Evolutionary conservation across 768 basidiomycete species (phyloP).

Genomic region (Neoboletus subvelutipes): DNA sequence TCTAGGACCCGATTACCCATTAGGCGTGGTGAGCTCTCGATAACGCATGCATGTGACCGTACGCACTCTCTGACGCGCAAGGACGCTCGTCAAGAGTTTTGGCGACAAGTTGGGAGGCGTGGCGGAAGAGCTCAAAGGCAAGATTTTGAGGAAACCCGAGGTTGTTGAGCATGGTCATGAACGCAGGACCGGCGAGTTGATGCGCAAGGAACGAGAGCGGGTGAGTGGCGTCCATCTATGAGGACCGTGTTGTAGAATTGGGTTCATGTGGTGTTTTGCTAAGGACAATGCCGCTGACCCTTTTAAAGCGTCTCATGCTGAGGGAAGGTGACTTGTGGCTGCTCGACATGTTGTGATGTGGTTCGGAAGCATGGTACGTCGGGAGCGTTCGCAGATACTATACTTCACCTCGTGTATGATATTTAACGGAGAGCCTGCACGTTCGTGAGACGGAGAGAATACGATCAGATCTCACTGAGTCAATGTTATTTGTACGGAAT

Average conservation of each 20-base stretch:
- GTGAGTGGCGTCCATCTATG: slow-evolving; percentile 2
- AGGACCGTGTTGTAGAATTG: not conserved
- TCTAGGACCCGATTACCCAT: slow-evolving; percentile 37
- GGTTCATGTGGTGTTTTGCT: not conserved
- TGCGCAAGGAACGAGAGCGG: slow-evolving; percentile 35
- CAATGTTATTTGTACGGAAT: not conserved
- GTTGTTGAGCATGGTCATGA: slow-evolving; percentile 39
- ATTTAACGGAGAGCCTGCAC: not conserved
- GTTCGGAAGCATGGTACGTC: not conserved
- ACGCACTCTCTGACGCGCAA: not conserved
- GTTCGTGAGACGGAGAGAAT: not conserved
- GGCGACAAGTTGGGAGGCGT: slow-evolving; percentile 39
- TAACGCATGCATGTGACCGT: no score
- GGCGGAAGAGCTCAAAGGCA: slow-evolving; percentile 41
- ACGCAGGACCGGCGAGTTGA: slow-evolving; percentile 40
- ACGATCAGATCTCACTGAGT: not conserved
- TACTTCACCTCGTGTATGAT: not conserved
- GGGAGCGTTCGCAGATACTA: not conserved
- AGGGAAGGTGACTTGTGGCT: not conserved
- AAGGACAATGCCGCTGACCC: slow-evolving; percentile 7
- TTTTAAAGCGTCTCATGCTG: not conserved
- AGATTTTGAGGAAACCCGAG: slow-evolving; percentile 36
- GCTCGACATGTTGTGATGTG: not conserved
- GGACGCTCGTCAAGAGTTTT: slow-evolving; percentile 19
- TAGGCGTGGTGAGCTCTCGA: slow-evolving; percentile 27